phyloP scores from a whole-genome alignment of 768 basidiomycete species.

The Hygrophorus pudorinus region DNA sequence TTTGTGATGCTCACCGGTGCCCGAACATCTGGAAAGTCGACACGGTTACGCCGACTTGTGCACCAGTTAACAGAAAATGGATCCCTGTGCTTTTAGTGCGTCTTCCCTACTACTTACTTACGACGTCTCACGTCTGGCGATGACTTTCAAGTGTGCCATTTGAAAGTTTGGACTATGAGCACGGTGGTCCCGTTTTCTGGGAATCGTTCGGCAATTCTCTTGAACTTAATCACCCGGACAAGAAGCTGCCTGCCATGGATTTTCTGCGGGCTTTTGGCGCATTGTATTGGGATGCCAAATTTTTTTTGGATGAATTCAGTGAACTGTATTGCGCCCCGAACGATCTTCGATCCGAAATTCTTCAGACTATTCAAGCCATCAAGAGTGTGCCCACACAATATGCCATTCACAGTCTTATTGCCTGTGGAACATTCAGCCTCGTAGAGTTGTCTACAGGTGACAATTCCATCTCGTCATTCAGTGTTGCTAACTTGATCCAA shows the following conservation, averaged over 20 bases:
- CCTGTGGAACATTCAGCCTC: conserved; percentile 1
- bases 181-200: too few relatives aligned
- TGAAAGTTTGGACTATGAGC: too few relatives aligned
- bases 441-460: background rate
- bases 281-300: background rate
- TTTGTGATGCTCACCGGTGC: conserved; percentile 1
- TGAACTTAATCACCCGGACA: too few relatives aligned
- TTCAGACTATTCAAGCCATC: background rate
- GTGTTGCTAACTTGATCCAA: background rate
- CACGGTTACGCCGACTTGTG: background rate
- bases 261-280: conserved; percentile 1
- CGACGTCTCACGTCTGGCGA: too few relatives aligned
- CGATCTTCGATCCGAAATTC: background rate
- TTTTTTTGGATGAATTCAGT: conserved; percentile 2
- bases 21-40: conserved; percentile 1
- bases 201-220: background rate
- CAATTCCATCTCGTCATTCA: background rate
- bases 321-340: background rate
- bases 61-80: background rate
- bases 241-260: background rate
- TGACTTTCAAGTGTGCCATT: too few relatives aligned
- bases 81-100: background rate
- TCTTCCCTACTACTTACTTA: too few relatives aligned
- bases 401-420: conserved; percentile 1
- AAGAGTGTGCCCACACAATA: background rate